Evolutionary conservation across 192 early-diverging fungal species (phyloP).

Genomic region (Backusella luteola): DNA sequence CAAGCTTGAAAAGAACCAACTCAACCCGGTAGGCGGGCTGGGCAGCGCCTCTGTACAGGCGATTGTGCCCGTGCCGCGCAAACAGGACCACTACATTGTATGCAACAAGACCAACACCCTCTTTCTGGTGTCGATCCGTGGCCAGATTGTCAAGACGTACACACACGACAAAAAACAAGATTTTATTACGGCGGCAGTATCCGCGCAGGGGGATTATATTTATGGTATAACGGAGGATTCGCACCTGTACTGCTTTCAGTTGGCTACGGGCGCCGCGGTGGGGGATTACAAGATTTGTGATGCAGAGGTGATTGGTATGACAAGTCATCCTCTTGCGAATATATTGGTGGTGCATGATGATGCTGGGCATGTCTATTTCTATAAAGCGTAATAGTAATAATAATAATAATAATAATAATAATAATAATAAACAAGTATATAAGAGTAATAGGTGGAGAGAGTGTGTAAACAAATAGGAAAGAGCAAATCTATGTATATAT

Average conservation of each 20-base stretch:
- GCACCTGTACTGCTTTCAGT: constrained; percentile 64
- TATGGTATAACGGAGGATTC: constrained; percentile 76
- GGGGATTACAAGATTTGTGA: constrained; percentile 50
- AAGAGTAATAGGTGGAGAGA: background rate
- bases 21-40: constrained; percentile 46
- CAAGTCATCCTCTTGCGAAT: constrained; percentile 83
- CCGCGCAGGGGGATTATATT: constrained; percentile 80
- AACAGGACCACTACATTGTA: constrained; percentile 67
- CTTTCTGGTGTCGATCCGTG: constrained; percentile 67
- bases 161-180: constrained; percentile 47
- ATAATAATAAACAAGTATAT: background rate
- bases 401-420: background rate
- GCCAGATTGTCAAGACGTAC: constrained; percentile 53
- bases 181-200: constrained; percentile 60
- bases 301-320: constrained; percentile 74
- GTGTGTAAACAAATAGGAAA: background rate
- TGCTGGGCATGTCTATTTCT: constrained; percentile 61
- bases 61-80: constrained; percentile 63
- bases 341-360: constrained; percentile 68
- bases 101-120: constrained; percentile 76
- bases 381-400: constrained; percentile 47
- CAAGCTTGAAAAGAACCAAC: constrained; percentile 17
- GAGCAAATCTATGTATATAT: background rate
- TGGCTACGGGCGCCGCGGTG: constrained; percentile 55
- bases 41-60: constrained; percentile 54